Conservation (phyloP, 2,329 filamentous ascomycete genomes). For the Plenodomus lindquistii region DNA sequence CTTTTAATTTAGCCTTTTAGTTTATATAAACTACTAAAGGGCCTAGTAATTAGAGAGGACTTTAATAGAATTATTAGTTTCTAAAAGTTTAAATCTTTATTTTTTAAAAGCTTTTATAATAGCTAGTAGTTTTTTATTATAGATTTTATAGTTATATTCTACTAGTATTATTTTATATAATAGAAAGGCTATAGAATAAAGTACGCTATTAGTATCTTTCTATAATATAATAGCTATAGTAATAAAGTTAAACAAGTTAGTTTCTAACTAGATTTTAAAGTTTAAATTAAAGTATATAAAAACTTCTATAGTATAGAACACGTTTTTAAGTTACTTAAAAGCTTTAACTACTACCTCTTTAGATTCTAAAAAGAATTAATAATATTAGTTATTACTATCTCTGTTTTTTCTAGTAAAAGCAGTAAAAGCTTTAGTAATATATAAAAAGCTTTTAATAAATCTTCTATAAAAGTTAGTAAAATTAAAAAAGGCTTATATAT, state of each 20-base stretch:
- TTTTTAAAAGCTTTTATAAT: constrained; percentile 35
- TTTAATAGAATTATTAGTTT: constrained; percentile 18
- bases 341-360: neutral
- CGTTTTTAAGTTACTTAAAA: constrained; percentile 13
- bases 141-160: constrained; percentile 41
- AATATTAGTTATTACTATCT: neutral
- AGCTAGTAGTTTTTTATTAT: constrained; percentile 44
- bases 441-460: constrained; percentile 27
- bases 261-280: constrained; percentile 19
- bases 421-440: constrained; percentile 2
- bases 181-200: constrained; percentile 22
- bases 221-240: constrained; percentile 11
- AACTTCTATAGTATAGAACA: constrained; percentile 16
- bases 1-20: constrained; percentile 23
- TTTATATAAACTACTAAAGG: constrained; percentile 34
- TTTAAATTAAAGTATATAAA: constrained; percentile 21
- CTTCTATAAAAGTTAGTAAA: constrained; percentile 41
- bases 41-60: constrained; percentile 36
- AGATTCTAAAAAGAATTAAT: neutral
- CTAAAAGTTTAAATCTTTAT: constrained; percentile 11
- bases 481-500: constrained; percentile 31
- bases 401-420: neutral
- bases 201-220: constrained; percentile 4
- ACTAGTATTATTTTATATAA: constrained; percentile 23
- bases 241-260: constrained; percentile 20